Conservation (phyloP, 2,329 filamentous ascomycete genomes). For the Cladosporium sphaerospermum region DNA sequence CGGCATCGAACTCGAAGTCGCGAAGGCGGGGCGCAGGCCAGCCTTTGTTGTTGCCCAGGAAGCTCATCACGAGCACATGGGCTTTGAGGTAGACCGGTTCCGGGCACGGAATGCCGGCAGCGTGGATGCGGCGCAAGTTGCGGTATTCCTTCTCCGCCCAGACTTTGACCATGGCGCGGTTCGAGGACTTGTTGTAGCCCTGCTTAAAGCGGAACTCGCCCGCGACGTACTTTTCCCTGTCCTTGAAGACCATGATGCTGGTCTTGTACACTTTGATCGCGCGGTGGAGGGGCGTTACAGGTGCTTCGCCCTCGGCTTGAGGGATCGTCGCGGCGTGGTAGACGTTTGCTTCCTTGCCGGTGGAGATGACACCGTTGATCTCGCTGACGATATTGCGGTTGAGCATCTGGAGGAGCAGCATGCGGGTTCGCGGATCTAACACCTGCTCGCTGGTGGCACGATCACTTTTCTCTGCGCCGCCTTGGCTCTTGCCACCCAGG, state of each 20-base stretch:
- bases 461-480: slow-evolving; percentile 65
- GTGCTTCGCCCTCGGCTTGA: slow-evolving; percentile 43
- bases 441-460: slow-evolving; percentile 93
- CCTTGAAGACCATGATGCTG: slow-evolving; percentile 94
- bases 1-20: slow-evolving; percentile 66
- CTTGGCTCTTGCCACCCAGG: slow-evolving; percentile 42
- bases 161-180: slow-evolving; percentile 92
- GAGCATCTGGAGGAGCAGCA: slow-evolving; percentile 94
- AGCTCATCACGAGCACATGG: slow-evolving; percentile 94
- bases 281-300: slow-evolving; percentile 55
- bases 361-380: slow-evolving; percentile 91
- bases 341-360: slow-evolving; percentile 96
- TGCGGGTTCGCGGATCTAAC: slow-evolving; percentile 84
- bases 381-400: slow-evolving; percentile 84
- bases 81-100: slow-evolving; percentile 82
- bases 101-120: slow-evolving; percentile 81
- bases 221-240: slow-evolving; percentile 89
- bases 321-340: slow-evolving; percentile 74
- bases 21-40: slow-evolving; percentile 82
- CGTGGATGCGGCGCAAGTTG: slow-evolving; percentile 78
- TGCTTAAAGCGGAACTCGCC: slow-evolving; percentile 88
- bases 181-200: slow-evolving; percentile 91
- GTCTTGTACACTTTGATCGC: slow-evolving; percentile 99
- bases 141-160: slow-evolving; percentile 99
- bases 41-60: slow-evolving; percentile 80